Percentiles rank a stretch among this genome's conserved stretches.
These are phyloP conservation scores for Eucalyptus erythrocorys DNA, from an alignment of 345 rosid genomes.

Conservation along the genomic window DNA sequence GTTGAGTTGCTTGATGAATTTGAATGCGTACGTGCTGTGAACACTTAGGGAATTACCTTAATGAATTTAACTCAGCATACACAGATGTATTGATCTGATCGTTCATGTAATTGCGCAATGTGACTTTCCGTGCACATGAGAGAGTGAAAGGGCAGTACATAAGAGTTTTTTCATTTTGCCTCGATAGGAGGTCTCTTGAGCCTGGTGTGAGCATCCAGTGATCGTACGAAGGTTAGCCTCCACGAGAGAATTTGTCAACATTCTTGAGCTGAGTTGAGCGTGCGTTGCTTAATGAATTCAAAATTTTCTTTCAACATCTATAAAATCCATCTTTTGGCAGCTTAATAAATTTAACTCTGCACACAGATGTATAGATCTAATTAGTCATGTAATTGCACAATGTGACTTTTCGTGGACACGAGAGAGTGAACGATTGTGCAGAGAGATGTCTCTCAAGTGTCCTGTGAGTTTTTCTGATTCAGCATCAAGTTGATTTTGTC, in stretches of 20 bases:
- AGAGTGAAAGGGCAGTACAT: not conserved
- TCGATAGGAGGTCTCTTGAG: not conserved
- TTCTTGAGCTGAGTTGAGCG: not conserved
- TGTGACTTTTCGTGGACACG: not conserved
- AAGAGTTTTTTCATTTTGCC: not conserved
- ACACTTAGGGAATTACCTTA: not conserved
- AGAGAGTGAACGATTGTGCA: not conserved
- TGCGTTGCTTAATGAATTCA: not conserved
- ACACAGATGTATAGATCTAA: not conserved
- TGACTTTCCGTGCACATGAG: not conserved
- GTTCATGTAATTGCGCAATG: not conserved
- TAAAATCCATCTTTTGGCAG: not conserved
- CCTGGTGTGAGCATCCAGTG: not conserved
- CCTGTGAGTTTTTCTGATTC: not conserved
- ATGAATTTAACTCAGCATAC: not conserved
- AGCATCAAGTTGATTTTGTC: slow-evolving; percentile 16
- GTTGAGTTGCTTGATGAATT: not conserved
- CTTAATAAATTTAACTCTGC: not conserved
- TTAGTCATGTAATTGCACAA: not conserved
- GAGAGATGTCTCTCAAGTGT: not conserved
- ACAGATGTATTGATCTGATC: not conserved
- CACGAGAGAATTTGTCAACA: not conserved
- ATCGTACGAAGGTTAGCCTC: not conserved
- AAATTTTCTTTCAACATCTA: not conserved
- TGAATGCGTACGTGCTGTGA: not conserved